A percentile compares a stretch with the other conserved stretches of the same genome.
Evolutionary conservation across 2,329 filamentous ascomycete species (phyloP).

Genomic region (Aspergillus neoniger): DNA sequence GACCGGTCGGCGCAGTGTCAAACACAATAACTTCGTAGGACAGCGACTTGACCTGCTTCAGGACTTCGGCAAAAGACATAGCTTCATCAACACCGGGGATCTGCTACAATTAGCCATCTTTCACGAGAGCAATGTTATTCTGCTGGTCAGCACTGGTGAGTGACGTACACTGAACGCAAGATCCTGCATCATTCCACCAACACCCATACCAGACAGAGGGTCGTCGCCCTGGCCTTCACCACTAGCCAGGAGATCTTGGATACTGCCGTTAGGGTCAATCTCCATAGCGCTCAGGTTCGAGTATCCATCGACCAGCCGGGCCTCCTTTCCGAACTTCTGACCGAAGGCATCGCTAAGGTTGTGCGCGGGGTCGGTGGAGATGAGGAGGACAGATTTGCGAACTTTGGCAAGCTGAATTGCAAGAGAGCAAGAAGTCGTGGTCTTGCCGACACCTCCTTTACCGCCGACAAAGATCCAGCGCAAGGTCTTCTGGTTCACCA

Average conservation of each 20-base stretch:
- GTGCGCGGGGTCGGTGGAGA: slow-evolving; percentile 97
- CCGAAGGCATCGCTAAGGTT: slow-evolving; percentile 97
- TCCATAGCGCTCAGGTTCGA: slow-evolving; percentile 97
- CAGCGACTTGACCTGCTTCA: slow-evolving; percentile 98
- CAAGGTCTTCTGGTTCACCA: slow-evolving; percentile 91
- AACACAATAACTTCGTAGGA: slow-evolving; percentile 99
- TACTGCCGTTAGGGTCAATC: slow-evolving; percentile 96
- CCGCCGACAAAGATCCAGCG: slow-evolving; percentile 99
- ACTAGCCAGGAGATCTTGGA: slow-evolving; percentile 88
- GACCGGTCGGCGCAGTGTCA: slow-evolving; percentile 95
- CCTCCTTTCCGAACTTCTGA: slow-evolving; percentile 99
- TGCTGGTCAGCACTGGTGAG: background rate
- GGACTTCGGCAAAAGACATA: slow-evolving; percentile 98
- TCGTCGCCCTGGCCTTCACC: slow-evolving; percentile 64
- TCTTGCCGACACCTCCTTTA: slow-evolving; percentile 98
- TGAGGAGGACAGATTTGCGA: slow-evolving; percentile 92
- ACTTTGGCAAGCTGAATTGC: slow-evolving; percentile 96
- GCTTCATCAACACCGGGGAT: slow-evolving; percentile 98
- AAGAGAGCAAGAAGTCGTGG: slow-evolving; percentile 97
- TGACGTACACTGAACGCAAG: slow-evolving; percentile 79
- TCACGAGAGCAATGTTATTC: background rate
- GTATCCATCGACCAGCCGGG: slow-evolving; percentile 86
- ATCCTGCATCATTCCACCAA: slow-evolving; percentile 98
- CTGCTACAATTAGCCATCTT: slow-evolving; percentile 50
- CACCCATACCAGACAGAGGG: slow-evolving; percentile 67